A percentile compares a stretch with the other conserved stretches of the same genome.
phyloP scores from a whole-genome alignment of 106 monocot genomes.

The Acanthochlamys bracteata region DNA sequence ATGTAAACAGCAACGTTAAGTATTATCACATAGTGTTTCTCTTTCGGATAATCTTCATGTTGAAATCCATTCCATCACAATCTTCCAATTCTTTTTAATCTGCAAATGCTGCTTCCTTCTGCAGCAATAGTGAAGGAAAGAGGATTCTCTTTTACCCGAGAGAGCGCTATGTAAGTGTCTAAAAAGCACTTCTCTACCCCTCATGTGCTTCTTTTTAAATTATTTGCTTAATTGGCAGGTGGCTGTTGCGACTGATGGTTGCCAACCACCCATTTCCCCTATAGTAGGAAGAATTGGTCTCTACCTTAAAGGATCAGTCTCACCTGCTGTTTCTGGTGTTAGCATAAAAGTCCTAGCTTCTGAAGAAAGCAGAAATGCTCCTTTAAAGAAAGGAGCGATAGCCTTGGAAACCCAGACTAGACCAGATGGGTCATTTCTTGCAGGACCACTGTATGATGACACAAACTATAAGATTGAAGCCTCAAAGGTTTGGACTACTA shows the following conservation, averaged over 20 bases:
- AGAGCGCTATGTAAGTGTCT: conserved; percentile 45
- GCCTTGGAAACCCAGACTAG: conserved; percentile 57
- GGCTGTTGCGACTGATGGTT: conserved; percentile 52
- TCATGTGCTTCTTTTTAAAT: not conserved
- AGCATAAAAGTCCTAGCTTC: conserved; percentile 56
- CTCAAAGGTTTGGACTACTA: conserved; percentile 64
- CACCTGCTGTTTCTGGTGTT: conserved; percentile 76
- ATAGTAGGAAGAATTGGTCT: conserved; percentile 59
- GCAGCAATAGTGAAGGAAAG: conserved; percentile 46
- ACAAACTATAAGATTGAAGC: conserved; percentile 68
- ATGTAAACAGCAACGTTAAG: too few relatives aligned
- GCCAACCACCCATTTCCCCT: conserved; percentile 57
- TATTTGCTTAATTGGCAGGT: conserved; percentile 26
- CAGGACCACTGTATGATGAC: conserved; percentile 87
- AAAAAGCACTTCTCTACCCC: not conserved
- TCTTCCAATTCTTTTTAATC: not conserved
- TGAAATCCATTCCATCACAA: too few relatives aligned
- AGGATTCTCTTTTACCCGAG: conserved; percentile 86
- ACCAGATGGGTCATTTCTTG: conserved; percentile 56
- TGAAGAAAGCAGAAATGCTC: conserved; percentile 56
- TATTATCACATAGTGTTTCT: too few relatives aligned
- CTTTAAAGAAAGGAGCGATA: conserved; percentile 52
- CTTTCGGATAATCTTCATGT: too few relatives aligned
- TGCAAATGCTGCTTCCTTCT: conserved; percentile 2
- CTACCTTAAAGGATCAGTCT: conserved; percentile 83